These are phyloP conservation scores for Ramaria sp. DNA, from an alignment of 768 basidiomycete species.

Conservation along the genomic window DNA sequence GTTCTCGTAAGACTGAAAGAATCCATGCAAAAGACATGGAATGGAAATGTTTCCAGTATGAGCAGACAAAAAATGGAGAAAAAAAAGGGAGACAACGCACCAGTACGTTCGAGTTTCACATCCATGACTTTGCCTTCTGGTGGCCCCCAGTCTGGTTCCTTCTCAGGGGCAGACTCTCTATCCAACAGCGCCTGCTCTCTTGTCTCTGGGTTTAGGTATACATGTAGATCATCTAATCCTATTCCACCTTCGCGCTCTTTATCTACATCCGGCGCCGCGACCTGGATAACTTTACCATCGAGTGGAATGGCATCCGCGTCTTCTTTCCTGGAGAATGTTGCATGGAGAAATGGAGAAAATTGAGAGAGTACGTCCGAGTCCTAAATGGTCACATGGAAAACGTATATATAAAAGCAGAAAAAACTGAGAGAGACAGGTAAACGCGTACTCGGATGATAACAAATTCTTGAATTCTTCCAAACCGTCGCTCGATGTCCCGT, in stretches of 20 bases:
- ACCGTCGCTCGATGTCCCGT: conserved; percentile 37
- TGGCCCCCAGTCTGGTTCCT: background rate
- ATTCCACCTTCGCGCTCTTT: conserved; percentile 21
- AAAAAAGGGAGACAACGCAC: background rate
- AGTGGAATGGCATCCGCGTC: conserved; percentile 27
- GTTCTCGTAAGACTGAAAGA: background rate
- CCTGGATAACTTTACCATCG: conserved; percentile 20
- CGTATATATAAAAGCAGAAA: background rate
- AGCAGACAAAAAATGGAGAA: too few relatives aligned
- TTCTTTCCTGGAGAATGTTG: conserved; percentile 34
- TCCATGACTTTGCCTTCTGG: background rate
- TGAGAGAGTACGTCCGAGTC: conserved; percentile 34
- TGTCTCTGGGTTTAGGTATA: conserved; percentile 15
- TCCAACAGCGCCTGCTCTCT: background rate
- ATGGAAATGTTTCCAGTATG: background rate
- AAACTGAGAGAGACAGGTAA: background rate
- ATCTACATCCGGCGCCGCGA: conserved; percentile 18
- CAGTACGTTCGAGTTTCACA: conserved; percentile 6
- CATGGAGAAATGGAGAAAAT: conserved; percentile 33
- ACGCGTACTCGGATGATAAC: background rate
- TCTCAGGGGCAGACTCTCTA: background rate
- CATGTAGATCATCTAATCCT: conserved; percentile 21
- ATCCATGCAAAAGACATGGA: background rate
- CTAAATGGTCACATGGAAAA: conserved; percentile 22
- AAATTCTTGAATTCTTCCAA: conserved; percentile 9